phyloP scores from a whole-genome alignment of 805 yeast genomes.

The Lipomyces mesembrius region DNA sequence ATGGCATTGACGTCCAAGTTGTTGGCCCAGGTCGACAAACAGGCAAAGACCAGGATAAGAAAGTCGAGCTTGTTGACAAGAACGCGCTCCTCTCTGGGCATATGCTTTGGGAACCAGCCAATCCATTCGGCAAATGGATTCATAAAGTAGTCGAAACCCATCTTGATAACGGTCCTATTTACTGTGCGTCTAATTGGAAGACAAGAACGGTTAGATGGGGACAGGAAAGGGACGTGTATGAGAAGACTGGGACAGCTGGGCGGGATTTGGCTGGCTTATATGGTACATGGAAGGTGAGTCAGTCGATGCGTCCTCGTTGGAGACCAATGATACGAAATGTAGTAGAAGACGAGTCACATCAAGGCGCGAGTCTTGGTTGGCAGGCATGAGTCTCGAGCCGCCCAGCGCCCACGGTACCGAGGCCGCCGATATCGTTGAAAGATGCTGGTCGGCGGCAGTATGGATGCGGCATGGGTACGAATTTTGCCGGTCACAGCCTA shows the following conservation, averaged over 20 bases:
- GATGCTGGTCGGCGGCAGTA: too few species aligned
- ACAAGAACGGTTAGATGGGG: not conserved
- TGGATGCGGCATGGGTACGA: not conserved
- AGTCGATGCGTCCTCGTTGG: too few species aligned
- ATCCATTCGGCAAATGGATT: constrained; percentile 23
- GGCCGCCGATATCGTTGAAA: not conserved
- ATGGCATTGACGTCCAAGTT: constrained; percentile 24
- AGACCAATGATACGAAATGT: too few species aligned
- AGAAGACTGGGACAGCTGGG: too few species aligned
- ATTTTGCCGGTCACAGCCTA: not conserved
- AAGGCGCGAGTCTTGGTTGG: too few species aligned
- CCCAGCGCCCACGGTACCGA: too few species aligned
- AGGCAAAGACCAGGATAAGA: constrained; percentile 17
- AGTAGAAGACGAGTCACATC: too few species aligned
- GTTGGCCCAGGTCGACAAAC: constrained; percentile 25
- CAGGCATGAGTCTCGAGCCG: too few species aligned
- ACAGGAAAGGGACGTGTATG: not conserved
- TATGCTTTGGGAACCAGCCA: constrained; percentile 23
- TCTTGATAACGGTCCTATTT: not conserved
- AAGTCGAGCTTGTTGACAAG: constrained; percentile 26
- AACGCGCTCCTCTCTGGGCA: constrained; percentile 26
- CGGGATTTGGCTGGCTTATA: too few species aligned
- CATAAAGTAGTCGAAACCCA: constrained; percentile 22
- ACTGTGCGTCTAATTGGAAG: not conserved
- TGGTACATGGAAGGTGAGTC: not conserved